Conservation (phyloP, 768 basidiomycete species). For the Dioszegia hungarica region DNA sequence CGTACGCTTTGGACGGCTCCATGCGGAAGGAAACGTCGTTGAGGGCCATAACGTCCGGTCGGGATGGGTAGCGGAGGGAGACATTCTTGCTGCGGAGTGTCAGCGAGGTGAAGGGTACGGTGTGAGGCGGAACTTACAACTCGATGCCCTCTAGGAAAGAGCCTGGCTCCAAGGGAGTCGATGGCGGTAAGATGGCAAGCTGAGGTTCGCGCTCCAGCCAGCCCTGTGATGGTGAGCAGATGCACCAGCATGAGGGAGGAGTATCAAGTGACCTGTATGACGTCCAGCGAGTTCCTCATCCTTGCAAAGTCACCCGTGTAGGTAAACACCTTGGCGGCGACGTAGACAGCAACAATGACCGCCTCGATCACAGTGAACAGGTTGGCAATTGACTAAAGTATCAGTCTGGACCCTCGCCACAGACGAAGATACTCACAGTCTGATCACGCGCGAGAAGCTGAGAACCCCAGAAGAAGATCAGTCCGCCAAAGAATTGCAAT, state of each 20-base stretch:
- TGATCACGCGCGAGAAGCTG: conserved; percentile 9
- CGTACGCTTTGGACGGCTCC: conserved; percentile 37
- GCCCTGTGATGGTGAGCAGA: conserved; percentile 8
- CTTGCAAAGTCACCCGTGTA: conserved; percentile 37
- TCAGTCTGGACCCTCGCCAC: background rate
- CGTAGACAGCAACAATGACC: conserved; percentile 27
- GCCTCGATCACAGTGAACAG: conserved; percentile 35
- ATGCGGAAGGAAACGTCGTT: conserved; percentile 32
- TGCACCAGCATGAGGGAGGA: too few species aligned
- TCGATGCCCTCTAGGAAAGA: conserved; percentile 16
- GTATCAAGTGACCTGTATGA: conserved; percentile 23
- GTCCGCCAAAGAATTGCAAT: conserved; percentile 24
- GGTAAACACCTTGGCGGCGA: conserved; percentile 27
- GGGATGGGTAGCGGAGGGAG: conserved; percentile 39
- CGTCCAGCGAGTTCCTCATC: conserved; percentile 19
- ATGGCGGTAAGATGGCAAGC: background rate
- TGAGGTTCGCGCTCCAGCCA: conserved; percentile 30
- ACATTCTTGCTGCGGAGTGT: conserved; percentile 15
- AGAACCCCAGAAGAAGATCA: conserved; percentile 39
- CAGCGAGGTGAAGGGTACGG: background rate
- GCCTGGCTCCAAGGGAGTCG: background rate
- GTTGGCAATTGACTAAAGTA: conserved; percentile 16
- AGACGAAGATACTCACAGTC: conserved; percentile 14
- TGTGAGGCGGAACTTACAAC: conserved; percentile 12
- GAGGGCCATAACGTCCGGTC: conserved; percentile 31